phyloP scores from a whole-genome alignment of 2,329 filamentous ascomycete genomes.

The Fusarium nodosum region DNA sequence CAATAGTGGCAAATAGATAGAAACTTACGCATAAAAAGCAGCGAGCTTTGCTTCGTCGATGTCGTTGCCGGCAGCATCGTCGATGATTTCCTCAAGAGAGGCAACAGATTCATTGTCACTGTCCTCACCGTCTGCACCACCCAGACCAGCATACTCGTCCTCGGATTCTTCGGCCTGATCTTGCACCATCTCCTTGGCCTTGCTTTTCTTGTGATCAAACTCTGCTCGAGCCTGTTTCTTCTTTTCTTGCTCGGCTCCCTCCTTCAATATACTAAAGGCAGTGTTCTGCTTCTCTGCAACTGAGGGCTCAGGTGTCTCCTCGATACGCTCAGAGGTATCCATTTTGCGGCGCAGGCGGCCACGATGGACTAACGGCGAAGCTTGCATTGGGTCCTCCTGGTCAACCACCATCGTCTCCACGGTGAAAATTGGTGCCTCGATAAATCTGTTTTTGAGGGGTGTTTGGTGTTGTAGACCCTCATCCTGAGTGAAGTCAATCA shows the following conservation, averaged over 20 bases:
- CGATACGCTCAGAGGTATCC: constrained; percentile 47
- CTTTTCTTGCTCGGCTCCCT: constrained; percentile 69
- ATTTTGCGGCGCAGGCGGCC: constrained; percentile 65
- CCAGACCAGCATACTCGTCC: constrained; percentile 95
- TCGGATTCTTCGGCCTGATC: constrained; percentile 98
- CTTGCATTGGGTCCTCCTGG: constrained; percentile 60
- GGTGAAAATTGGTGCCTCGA: constrained; percentile 75
- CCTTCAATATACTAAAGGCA: constrained; percentile 80
- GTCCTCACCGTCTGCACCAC: constrained; percentile 90
- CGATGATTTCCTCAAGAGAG: constrained; percentile 87
- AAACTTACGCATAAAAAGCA: constrained; percentile 86
- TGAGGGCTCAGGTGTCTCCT: constrained; percentile 41
- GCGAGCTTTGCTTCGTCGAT: constrained; percentile 85
- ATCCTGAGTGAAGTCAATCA: constrained; percentile 85
- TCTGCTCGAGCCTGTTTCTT: constrained; percentile 65
- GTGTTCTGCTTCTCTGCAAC: constrained; percentile 46
- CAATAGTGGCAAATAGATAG: background rate
- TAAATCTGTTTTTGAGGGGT: constrained; percentile 76
- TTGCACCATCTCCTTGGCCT: constrained; percentile 87
- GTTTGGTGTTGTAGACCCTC: constrained; percentile 80
- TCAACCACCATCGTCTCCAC: constrained; percentile 73
- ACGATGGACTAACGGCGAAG: constrained; percentile 75
- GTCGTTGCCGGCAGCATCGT: constrained; percentile 82
- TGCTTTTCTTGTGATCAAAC: constrained; percentile 88
- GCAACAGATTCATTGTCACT: constrained; percentile 79